These are phyloP conservation scores for Globisporangium nagaii DNA, from an alignment of 352 stramenopile genomes.

Conservation along the genomic window DNA sequence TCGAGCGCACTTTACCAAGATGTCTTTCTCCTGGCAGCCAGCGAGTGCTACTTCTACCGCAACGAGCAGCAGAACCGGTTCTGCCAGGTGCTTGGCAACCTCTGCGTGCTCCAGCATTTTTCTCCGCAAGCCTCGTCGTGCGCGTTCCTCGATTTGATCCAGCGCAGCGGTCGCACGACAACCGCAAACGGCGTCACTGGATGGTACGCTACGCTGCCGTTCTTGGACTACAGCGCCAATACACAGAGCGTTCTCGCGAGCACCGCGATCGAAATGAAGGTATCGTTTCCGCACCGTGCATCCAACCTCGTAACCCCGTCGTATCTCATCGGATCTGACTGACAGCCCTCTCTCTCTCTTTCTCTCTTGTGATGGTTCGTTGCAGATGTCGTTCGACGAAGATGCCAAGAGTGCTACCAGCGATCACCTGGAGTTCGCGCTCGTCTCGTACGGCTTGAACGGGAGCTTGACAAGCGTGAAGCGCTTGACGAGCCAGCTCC, in stretches of 20 bases:
- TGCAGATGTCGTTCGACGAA: constrained; percentile 81
- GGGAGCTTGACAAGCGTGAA: constrained; percentile 79
- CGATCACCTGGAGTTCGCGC: constrained; percentile 78
- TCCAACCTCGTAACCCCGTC: too few relatives aligned
- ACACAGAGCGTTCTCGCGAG: constrained; percentile 55
- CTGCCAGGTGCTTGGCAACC: constrained; percentile 89
- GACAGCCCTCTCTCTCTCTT: background rate
- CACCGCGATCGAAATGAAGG: constrained; percentile 70
- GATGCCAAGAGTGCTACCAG: constrained; percentile 26
- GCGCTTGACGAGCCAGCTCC: constrained; percentile 69
- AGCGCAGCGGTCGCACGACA: constrained; percentile 39
- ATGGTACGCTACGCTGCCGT: constrained; percentile 82
- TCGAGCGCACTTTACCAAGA: constrained; percentile 73
- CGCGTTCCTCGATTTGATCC: constrained; percentile 67
- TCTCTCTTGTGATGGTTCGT: background rate
- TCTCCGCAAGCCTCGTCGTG: constrained; percentile 55
- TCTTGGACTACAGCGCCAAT: constrained; percentile 78
- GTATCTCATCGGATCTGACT: background rate
- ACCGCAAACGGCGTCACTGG: constrained; percentile 42
- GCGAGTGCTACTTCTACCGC: constrained; percentile 87
- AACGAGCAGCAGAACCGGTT: constrained; percentile 51
- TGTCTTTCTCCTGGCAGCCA: constrained; percentile 60
- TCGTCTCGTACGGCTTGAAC: constrained; percentile 86
- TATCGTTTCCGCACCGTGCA: too few relatives aligned
- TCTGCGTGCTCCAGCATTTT: constrained; percentile 93